phyloP scores from a whole-genome alignment of 2,329 filamentous ascomycete genomes.

The Nannizzia gypsea region DNA sequence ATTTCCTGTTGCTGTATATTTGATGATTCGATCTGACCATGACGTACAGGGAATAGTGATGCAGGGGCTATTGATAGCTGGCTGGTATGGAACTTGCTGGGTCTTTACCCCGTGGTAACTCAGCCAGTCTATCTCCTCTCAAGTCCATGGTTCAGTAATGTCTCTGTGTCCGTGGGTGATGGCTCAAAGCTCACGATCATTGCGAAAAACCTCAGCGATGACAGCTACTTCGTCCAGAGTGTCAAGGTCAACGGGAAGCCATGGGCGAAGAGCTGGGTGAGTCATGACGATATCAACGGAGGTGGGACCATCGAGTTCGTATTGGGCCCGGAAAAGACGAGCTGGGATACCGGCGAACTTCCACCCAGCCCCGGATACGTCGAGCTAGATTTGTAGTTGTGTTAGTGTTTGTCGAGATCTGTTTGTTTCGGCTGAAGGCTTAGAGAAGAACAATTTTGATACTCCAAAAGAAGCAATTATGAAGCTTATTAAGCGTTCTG shows the following conservation, averaged over 20 bases:
- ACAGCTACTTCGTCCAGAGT: conserved; percentile 42
- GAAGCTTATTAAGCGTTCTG: background rate
- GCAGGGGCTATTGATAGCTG: conserved; percentile 40
- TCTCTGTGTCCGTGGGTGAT: conserved; percentile 24
- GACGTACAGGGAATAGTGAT: conserved; percentile 31
- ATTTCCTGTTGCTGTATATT: background rate
- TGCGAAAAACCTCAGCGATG: conserved; percentile 32
- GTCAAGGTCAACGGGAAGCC: conserved; percentile 42
- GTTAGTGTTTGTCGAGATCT: no score
- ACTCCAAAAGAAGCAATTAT: background rate
- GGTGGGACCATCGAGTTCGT: conserved; percentile 41
- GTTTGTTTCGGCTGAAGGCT: no score
- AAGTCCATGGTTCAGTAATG: conserved; percentile 35
- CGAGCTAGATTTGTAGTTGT: background rate
- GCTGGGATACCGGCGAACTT: conserved; percentile 41
- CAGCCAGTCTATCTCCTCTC: conserved; percentile 38
- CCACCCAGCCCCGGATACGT: conserved; percentile 40
- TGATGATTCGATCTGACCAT: background rate
- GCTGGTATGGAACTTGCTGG: conserved; percentile 41
- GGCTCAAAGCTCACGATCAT: conserved; percentile 36
- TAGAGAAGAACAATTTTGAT: no score
- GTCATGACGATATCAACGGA: conserved; percentile 38
- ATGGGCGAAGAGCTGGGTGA: conserved; percentile 46
- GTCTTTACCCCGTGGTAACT: conserved; percentile 39
- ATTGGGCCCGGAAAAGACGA: conserved; percentile 25